Conservation (phyloP, 208 protist genomes). For the Trichomonas tenax region DNA sequence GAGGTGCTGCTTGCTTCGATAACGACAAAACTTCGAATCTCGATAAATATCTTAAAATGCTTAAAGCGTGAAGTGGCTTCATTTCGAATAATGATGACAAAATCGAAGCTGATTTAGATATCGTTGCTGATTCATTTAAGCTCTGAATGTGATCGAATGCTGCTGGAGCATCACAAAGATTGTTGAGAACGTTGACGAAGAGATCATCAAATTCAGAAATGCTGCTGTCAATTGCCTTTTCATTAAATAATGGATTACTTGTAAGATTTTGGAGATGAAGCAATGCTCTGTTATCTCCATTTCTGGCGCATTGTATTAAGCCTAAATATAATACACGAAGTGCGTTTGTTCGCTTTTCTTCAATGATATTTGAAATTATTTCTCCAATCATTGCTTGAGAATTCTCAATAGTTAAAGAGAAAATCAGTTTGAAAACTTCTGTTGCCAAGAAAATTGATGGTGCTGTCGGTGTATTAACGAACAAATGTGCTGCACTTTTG, state of each 20-base stretch:
- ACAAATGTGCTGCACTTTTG: too few relatives aligned
- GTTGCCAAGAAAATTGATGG: background rate
- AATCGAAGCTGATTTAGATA: background rate
- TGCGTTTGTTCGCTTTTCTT: background rate
- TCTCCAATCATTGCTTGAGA: background rate
- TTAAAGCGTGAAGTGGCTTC: background rate
- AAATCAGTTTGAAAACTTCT: background rate
- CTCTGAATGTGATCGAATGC: too few relatives aligned
- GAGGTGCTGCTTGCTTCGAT: background rate
- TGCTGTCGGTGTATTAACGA: too few relatives aligned
- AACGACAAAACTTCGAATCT: background rate
- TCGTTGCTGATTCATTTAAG: background rate
- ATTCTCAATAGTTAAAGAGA: background rate
- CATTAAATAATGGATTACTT: background rate
- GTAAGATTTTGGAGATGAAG: background rate
- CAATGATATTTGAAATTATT: background rate
- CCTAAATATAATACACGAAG: background rate
- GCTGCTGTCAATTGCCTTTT: background rate
- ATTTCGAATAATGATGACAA: background rate
- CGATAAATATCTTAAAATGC: background rate
- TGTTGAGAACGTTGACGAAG: background rate
- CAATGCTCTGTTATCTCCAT: background rate
- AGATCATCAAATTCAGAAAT: background rate
- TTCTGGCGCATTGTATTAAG: background rate
- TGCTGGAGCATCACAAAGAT: background rate